These are phyloP conservation scores for Psilocybe tampanensis DNA, from an alignment of 768 basidiomycete genomes.

Conservation along the genomic window DNA sequence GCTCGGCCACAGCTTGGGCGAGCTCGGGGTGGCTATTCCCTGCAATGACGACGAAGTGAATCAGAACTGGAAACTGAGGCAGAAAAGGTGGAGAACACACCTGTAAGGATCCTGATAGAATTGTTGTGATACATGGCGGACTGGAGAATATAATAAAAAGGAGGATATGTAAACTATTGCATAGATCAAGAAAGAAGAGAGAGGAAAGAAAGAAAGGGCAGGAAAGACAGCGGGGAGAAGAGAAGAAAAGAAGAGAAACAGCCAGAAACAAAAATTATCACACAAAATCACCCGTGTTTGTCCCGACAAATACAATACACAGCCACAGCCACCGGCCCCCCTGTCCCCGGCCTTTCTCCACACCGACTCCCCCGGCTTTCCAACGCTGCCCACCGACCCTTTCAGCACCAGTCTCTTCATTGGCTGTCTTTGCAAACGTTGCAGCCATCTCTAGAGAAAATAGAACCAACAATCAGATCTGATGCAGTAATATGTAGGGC, in stretches of 20 bases:
- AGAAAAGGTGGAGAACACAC: slow-evolving; percentile 40
- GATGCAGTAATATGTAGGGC: background rate
- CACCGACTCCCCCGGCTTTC: background rate
- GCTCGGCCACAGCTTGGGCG: slow-evolving; percentile 92
- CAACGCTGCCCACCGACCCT: background rate
- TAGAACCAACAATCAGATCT: background rate
- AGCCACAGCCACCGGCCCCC: slow-evolving; percentile 44
- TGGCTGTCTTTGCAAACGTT: slow-evolving; percentile 11
- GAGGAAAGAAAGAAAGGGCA: slow-evolving; percentile 41
- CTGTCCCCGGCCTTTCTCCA: background rate
- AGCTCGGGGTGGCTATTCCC: slow-evolving; percentile 99
- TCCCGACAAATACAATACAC: slow-evolving; percentile 39
- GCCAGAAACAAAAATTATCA: slow-evolving; percentile 35
- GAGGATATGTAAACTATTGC: slow-evolving; percentile 36
- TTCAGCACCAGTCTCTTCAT: slow-evolving; percentile 13
- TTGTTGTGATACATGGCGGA: slow-evolving; percentile 76
- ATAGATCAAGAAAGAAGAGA: slow-evolving; percentile 29
- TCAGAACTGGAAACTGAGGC: background rate
- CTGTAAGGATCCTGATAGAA: slow-evolving; percentile 74
- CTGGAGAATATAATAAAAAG: slow-evolving; percentile 17
- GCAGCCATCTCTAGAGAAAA: slow-evolving; percentile 6
- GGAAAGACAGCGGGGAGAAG: slow-evolving; percentile 33
- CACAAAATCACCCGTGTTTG: slow-evolving; percentile 36
- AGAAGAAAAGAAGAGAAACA: slow-evolving; percentile 44
- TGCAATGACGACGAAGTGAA: slow-evolving; percentile 32